Evolutionary conservation across 306 rosid genomes (phyloP), one percentile per base, ranked within the genome.

Genomic region (Boehmeria nivea): DNA sequence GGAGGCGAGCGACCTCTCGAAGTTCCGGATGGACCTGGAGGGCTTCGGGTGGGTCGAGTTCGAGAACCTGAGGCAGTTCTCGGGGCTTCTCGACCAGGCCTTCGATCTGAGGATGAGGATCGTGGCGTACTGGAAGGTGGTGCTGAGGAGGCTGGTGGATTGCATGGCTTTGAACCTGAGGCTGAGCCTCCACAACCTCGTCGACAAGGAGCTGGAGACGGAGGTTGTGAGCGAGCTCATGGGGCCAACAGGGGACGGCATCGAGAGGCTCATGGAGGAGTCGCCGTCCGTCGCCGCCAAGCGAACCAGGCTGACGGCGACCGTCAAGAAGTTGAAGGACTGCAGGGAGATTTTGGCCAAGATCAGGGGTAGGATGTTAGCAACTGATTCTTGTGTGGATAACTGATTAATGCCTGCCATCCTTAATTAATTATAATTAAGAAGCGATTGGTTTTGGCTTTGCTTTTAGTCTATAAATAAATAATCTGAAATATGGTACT

Each of bases 101-200:
- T 82, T 54, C 45, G 95, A 86, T 21, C 13, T 82, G 62, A 77
- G 80, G 33, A 75, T 76, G 47, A 67, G 87, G 6, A 67, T 79
- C 60, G 60, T 66, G 0, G 73, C 95, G 0, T 82, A 80, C 21
- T 83, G 95, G 87, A 79, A 33, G 52, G 65, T 80, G 10, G 87
- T 80, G 11, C 0, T 49, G 61, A 68, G 61, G 42, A 66, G 84
- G 60, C 19, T 80, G 2, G 78, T 75, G 38, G 87, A 83, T 16
- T 64, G 7, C 33, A 57, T 62, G 40, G 84, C 86, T 0, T 19
- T 79, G 43, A 80, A 70, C 42, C 2, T 85, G 33, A 77, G 70
- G 69, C 4, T 64, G 0, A 75, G 79, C 6, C 45, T 82, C 2
- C 47, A 71, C 4, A 51, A 49, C 4, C 49, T 85, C 8, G 61